phyloP scores from a whole-genome alignment of 2,329 filamentous ascomycete species.

The Venturia carpophila region DNA sequence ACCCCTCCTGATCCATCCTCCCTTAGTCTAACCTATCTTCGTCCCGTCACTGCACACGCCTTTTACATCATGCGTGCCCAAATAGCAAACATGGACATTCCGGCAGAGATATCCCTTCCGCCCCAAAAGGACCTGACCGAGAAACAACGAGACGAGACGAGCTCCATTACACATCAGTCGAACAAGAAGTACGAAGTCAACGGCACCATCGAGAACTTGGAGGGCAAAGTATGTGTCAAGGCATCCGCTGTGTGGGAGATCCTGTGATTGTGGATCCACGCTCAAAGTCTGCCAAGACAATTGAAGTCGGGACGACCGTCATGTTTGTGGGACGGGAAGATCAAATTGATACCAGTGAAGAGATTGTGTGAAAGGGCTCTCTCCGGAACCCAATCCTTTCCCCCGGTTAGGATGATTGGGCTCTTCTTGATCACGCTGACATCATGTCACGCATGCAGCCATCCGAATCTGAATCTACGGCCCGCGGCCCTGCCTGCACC shows the following conservation, averaged over 20 bases:
- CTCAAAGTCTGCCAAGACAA: background rate
- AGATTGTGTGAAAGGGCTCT: background rate
- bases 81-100: conserved; percentile 28
- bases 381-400: background rate
- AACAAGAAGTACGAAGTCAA: conserved; percentile 31
- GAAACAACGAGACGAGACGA: conserved; percentile 42
- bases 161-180: conserved; percentile 22
- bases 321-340: background rate
- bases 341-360: background rate
- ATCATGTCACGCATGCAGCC: background rate
- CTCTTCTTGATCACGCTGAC: background rate
- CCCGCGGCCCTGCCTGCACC: background rate
- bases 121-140: conserved; percentile 35
- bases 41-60: conserved; percentile 49
- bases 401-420: background rate
- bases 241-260: conserved; percentile 33
- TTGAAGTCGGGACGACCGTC: background rate
- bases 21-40: conserved; percentile 51
- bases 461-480: background rate
- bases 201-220: conserved; percentile 47
- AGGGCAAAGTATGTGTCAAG: conserved; percentile 51
- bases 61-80: conserved; percentile 56
- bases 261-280: background rate
- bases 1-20: conserved; percentile 29
- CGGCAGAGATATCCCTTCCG: conserved; percentile 27